phyloP scores from a whole-genome alignment of 2,329 filamentous ascomycete species.

The Xylariaceae sp. region DNA sequence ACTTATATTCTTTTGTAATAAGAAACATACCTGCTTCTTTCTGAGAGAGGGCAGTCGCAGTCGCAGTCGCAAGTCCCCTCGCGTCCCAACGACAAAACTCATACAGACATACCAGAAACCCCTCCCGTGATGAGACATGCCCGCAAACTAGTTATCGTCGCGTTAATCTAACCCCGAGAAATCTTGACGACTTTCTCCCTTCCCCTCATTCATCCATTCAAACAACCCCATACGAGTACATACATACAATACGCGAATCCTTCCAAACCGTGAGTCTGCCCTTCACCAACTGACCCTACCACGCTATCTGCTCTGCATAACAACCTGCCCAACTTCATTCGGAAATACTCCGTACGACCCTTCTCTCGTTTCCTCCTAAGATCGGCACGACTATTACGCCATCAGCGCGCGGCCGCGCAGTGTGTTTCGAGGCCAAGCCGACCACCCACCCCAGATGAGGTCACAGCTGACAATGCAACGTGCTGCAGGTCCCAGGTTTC shows the following conservation, averaged over 20 bases:
- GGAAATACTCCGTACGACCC: not conserved
- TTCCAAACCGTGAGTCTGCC: not conserved
- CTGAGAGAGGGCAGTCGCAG: too few species aligned
- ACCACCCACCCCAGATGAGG: slow-evolving; percentile 6
- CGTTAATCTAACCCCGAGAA: not conserved
- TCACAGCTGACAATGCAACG: slow-evolving; percentile 22
- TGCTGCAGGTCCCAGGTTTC: slow-evolving; percentile 16
- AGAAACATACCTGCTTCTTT: too few species aligned
- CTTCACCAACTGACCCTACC: not conserved
- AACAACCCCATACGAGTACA: too few species aligned
- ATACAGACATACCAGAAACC: too few species aligned
- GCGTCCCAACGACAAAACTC: too few species aligned
- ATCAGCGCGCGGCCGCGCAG: not conserved
- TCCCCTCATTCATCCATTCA: too few species aligned
- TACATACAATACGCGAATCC: not conserved
- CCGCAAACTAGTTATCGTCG: not conserved
- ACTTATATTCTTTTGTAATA: too few species aligned
- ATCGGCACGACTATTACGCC: slow-evolving; percentile 11
- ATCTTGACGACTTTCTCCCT: slow-evolving; percentile 1
- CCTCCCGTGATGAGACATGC: not conserved
- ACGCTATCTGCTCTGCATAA: too few species aligned
- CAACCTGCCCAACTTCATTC: not conserved
- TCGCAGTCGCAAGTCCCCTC: too few species aligned
- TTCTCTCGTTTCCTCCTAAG: not conserved
- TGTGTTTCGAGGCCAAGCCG: not conserved